A percentile compares a stretch with the other conserved stretches of the same genome.
Conservation (phyloP, 345 rosid species). For the Eucalyptus erythrocorys region DNA sequence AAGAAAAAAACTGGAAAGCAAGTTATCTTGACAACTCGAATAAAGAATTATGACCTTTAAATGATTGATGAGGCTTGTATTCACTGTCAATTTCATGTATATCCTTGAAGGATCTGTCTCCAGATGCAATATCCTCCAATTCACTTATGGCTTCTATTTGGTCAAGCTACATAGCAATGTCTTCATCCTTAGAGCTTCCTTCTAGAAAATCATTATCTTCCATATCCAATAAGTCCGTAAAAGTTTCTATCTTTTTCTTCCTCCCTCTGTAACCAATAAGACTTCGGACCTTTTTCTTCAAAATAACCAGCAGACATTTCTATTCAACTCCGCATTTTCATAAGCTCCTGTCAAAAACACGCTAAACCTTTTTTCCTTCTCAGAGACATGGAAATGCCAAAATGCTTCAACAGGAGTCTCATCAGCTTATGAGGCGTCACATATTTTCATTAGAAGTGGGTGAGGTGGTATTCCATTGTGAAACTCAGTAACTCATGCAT, state of each 20-base stretch:
- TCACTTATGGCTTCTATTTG: slow-evolving; percentile 12
- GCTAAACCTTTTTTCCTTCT: slow-evolving; percentile 79
- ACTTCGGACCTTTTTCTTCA: slow-evolving; percentile 64
- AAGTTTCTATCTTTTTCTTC: slow-evolving; percentile 38
- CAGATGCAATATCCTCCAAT: slow-evolving; percentile 10
- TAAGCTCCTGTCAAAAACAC: slow-evolving; percentile 75
- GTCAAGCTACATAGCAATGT: slow-evolving; percentile 9
- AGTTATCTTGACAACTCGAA: neutral
- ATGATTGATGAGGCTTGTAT: neutral
- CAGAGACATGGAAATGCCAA: slow-evolving; percentile 76
- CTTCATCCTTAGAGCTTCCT: slow-evolving; percentile 19
- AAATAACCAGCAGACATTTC: slow-evolving; percentile 44
- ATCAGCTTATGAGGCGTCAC: slow-evolving; percentile 91
- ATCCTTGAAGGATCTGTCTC: slow-evolving; percentile 32
- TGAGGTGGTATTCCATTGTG: slow-evolving; percentile 74
- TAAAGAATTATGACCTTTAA: neutral
- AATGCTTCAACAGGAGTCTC: slow-evolving; percentile 78
- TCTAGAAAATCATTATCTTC: slow-evolving; percentile 25
- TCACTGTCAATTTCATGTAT: slow-evolving; percentile 15
- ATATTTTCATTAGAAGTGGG: slow-evolving; percentile 61
- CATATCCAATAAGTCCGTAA: slow-evolving; percentile 36
- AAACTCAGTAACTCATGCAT: slow-evolving; percentile 84
- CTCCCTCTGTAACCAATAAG: slow-evolving; percentile 54
- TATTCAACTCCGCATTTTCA: slow-evolving; percentile 50
- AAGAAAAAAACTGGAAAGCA: neutral